Evolutionary conservation across 2,329 filamentous ascomycete species (phyloP).

Genomic region (Diaporthe humulicola): DNA sequence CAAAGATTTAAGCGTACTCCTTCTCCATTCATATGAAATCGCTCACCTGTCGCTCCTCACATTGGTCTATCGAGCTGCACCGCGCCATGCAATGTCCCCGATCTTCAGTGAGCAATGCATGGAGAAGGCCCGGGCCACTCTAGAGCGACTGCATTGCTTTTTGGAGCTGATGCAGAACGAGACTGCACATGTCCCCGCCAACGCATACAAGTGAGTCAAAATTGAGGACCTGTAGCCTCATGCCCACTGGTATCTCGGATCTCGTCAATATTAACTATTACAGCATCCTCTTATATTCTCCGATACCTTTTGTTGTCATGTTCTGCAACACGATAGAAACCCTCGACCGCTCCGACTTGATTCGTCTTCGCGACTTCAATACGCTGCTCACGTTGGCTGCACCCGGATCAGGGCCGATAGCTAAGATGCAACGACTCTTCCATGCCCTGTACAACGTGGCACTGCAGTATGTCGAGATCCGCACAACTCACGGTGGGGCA

Average conservation of each 20-base stretch:
- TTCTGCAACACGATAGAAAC: neutral
- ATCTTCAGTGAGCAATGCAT: neutral
- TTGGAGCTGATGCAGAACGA: neutral
- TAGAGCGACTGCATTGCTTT: neutral
- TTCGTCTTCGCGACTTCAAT: neutral
- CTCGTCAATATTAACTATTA: neutral
- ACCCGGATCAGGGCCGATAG: neutral
- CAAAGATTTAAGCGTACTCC: neutral
- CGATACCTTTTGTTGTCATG: neutral
- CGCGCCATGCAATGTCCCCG: neutral
- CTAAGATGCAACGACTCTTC: neutral
- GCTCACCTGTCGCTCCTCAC: neutral
- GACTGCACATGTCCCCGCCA: neutral
- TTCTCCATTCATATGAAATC: neutral
- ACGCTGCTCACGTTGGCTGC: neutral
- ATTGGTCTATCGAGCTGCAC: neutral
- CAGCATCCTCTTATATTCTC: neutral
- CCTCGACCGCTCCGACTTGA: neutral
- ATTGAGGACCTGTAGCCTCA: neutral
- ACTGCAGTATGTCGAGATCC: slow-evolving; percentile 1
- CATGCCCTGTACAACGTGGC: slow-evolving; percentile 2
- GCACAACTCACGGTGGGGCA: neutral
- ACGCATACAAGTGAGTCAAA: neutral
- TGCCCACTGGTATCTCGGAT: neutral
- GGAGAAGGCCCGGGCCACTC: neutral